phyloP scores from a whole-genome alignment of 495 filamentous ascomycete genomes.

The Aspergillus indologenus region DNA sequence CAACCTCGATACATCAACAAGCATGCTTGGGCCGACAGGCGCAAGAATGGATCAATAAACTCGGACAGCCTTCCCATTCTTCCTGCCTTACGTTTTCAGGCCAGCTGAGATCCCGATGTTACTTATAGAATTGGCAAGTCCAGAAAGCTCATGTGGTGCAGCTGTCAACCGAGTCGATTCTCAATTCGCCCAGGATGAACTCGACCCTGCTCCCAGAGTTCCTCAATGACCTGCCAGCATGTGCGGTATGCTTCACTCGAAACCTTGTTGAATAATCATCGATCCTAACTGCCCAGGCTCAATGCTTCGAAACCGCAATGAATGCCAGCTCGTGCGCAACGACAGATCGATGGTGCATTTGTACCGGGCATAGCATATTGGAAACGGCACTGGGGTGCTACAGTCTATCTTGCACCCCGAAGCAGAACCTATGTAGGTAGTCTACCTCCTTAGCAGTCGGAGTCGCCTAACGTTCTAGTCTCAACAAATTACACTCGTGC shows the following conservation, averaged over 20 bases:
- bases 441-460: background rate
- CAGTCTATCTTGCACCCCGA: slow-evolving; percentile 13
- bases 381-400: slow-evolving; percentile 14
- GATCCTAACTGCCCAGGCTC: background rate
- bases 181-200: background rate
- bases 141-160: background rate
- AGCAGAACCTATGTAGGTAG: slow-evolving; percentile 14
- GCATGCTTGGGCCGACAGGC: background rate
- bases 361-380: slow-evolving; percentile 6
- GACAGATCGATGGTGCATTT: slow-evolving; percentile 14
- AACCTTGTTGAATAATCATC: background rate
- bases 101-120: background rate
- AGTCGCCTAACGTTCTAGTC: slow-evolving; percentile 7
- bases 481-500: slow-evolving; percentile 23
- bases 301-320: background rate
- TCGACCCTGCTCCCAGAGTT: background rate
- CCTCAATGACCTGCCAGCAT: background rate
- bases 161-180: background rate
- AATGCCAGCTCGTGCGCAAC: slow-evolving; percentile 7
- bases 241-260: background rate
- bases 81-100: background rate
- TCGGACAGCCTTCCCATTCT: no score
- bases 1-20: background rate
- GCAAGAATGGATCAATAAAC: background rate
- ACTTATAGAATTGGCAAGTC: background rate